Conservation (phyloP, 2,329 filamentous ascomycete genomes). For the Verticillium isaacii region DNA sequence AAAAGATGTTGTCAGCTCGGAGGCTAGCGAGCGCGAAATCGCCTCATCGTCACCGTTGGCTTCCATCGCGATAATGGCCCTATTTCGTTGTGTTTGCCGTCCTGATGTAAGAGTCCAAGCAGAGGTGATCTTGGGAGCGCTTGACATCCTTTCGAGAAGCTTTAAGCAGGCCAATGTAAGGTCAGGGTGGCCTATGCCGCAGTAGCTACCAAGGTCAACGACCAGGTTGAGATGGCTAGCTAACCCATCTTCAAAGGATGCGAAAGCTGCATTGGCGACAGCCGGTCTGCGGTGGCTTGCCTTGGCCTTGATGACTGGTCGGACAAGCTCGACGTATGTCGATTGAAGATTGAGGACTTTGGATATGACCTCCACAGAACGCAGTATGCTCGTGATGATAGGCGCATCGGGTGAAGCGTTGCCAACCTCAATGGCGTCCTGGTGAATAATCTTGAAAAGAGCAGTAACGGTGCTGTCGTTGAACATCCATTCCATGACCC, state of each 20-base stretch:
- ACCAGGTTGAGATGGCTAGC: conserved; percentile 75
- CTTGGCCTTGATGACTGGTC: conserved; percentile 69
- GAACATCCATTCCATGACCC: conserved; percentile 98
- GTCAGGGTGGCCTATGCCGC: conserved; percentile 75
- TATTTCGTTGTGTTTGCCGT: conserved; percentile 58
- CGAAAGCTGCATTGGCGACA: conserved; percentile 70
- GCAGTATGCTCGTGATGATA: conserved; percentile 71
- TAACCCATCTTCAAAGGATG: conserved; percentile 90
- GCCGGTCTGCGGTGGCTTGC: conserved; percentile 52
- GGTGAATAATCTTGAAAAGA: conserved; percentile 74
- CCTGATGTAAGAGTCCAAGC: conserved; percentile 44
- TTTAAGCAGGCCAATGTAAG: conserved; percentile 77
- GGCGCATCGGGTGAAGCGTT: conserved; percentile 73
- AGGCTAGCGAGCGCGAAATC: conserved; percentile 69
- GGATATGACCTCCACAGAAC: conserved; percentile 79
- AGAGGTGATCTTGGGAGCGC: conserved; percentile 74
- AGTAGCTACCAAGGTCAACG: conserved; percentile 80
- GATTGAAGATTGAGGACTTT: conserved; percentile 81
- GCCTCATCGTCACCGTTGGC: conserved; percentile 73
- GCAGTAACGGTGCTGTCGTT: conserved; percentile 82
- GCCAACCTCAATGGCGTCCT: conserved; percentile 68
- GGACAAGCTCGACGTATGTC: conserved; percentile 86
- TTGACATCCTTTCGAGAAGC: conserved; percentile 80
- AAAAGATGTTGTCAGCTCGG: conserved; percentile 62
- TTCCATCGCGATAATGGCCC: conserved; percentile 84